These are phyloP conservation scores for Aurantiochytrium sp. DNA, from an alignment of 108 stramenopile species.

Conservation along the genomic window DNA sequence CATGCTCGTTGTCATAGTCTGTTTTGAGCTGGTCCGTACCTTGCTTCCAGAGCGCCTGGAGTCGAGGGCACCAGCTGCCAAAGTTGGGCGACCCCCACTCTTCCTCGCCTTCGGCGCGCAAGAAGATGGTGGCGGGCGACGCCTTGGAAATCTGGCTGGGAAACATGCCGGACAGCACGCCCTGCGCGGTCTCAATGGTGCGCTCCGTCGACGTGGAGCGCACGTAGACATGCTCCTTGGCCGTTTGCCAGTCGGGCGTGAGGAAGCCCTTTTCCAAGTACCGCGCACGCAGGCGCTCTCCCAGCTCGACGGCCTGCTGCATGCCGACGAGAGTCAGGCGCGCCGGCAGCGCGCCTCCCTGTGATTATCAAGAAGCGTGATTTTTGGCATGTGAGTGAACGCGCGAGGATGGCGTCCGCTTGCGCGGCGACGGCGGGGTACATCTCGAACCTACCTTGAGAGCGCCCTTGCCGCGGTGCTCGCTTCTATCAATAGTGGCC, in stretches of 20 bases:
- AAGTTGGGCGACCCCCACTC: not conserved
- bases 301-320: not conserved
- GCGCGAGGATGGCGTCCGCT: too few species aligned
- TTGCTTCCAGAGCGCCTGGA: not conserved
- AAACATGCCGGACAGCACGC: not conserved
- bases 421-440: too few species aligned
- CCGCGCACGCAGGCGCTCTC: not conserved
- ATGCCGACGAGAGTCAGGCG: not conserved
- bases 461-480: not conserved
- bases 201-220: not conserved
- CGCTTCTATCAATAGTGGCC: not conserved
- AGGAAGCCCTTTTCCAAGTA: not conserved
- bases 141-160: not conserved
- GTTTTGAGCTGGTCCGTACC: not conserved
- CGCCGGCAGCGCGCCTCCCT: not conserved
- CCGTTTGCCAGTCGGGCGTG: not conserved
- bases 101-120: not conserved
- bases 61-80: not conserved
- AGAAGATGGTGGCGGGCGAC: not conserved
- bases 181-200: not conserved
- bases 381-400: too few species aligned
- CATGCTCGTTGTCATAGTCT: not conserved
- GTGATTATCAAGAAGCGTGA: too few species aligned
- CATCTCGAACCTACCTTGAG: not conserved
- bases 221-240: not conserved